A percentile compares a stretch with the other conserved stretches of the same genome.
These are phyloP conservation scores for Ophiocordyceps camponoti-saundersi DNA, from an alignment of 2,329 filamentous ascomycete species.

Conservation along the genomic window DNA sequence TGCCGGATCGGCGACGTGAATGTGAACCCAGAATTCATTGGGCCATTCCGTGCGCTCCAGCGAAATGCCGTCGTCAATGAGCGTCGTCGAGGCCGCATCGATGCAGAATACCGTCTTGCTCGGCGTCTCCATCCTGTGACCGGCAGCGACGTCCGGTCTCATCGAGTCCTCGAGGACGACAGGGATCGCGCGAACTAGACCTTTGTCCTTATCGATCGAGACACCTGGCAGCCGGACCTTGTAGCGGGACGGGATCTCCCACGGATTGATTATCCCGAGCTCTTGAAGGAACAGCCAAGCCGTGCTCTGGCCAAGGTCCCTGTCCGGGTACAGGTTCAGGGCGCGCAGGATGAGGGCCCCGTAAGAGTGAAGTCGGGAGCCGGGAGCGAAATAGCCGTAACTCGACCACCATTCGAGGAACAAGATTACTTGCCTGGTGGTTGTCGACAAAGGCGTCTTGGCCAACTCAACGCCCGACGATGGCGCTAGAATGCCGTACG, in stretches of 20 bases:
- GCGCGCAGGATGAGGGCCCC: slow-evolving; percentile 48
- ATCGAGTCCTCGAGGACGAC: slow-evolving; percentile 15
- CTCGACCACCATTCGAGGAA: slow-evolving; percentile 57
- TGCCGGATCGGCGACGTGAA: slow-evolving; percentile 65
- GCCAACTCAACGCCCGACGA: slow-evolving; percentile 8
- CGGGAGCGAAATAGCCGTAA: slow-evolving; percentile 31
- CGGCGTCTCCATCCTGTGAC: slow-evolving; percentile 40
- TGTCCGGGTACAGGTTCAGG: slow-evolving; percentile 39
- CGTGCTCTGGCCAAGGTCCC: slow-evolving; percentile 22
- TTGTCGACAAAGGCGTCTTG: slow-evolving; percentile 11
- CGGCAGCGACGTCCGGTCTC: slow-evolving; percentile 25
- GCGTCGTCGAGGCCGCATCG: slow-evolving; percentile 45
- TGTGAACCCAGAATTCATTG: slow-evolving; percentile 54
- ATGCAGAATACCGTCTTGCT: slow-evolving; percentile 52
- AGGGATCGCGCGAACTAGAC: slow-evolving; percentile 19
- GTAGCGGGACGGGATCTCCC: slow-evolving; percentile 52
- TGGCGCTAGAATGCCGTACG: slow-evolving; percentile 25
- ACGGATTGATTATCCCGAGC: slow-evolving; percentile 52
- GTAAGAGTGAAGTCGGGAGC: slow-evolving; percentile 39
- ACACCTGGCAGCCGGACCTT: slow-evolving; percentile 35
- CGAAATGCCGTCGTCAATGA: slow-evolving; percentile 70
- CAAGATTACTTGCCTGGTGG: slow-evolving; percentile 33
- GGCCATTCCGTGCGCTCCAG: slow-evolving; percentile 38
- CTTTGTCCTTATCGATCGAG: slow-evolving; percentile 22
- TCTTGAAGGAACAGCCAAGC: slow-evolving; percentile 57